Conservation (phyloP, 306 rosid genomes). For the Begonia peltatifolia region DNA sequence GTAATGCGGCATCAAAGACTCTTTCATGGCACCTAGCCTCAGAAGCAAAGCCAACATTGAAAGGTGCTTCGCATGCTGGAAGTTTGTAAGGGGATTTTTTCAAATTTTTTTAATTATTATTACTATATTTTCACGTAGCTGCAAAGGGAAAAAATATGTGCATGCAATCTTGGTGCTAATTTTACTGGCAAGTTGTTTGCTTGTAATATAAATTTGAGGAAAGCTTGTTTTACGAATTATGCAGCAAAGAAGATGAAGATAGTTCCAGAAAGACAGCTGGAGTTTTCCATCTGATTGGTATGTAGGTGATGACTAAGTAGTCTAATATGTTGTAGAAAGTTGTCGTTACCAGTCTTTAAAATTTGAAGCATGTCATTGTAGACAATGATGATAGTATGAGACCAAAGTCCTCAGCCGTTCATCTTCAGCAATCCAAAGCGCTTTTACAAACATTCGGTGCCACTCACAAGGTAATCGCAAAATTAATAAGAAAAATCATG, state of each 20-base stretch:
- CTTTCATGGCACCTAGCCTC: conserved; percentile 97
- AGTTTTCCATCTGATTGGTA: conserved; percentile 71
- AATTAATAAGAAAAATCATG: not conserved
- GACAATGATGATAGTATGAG: conserved; percentile 33
- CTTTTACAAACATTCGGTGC: conserved; percentile 33
- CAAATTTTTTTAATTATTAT: no score
- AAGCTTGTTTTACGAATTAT: not conserved
- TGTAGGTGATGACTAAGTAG: conserved; percentile 11
- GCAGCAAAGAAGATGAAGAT: conserved; percentile 36
- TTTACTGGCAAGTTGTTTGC: not conserved
- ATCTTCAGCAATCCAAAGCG: conserved; percentile 27
- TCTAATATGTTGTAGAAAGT: not conserved
- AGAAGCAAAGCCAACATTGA: conserved; percentile 68
- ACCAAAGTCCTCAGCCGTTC: conserved; percentile 32
- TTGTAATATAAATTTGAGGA: no score
- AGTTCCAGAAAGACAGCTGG: conserved; percentile 43
- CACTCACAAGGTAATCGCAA: conserved; percentile 28
- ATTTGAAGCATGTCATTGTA: conserved; percentile 21
- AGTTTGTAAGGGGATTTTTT: conserved; percentile 25
- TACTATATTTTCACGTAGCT: no score
- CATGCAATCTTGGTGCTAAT: not conserved
- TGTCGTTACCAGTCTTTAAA: not conserved
- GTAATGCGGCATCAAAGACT: conserved; percentile 51
- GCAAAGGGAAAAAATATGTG: not conserved
- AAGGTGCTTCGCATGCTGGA: conserved; percentile 31